Evolutionary conservation across 495 filamentous ascomycete genomes (phyloP), one percentile per base, ranked within the genome.

Genomic region (Podospora sp.): DNA sequence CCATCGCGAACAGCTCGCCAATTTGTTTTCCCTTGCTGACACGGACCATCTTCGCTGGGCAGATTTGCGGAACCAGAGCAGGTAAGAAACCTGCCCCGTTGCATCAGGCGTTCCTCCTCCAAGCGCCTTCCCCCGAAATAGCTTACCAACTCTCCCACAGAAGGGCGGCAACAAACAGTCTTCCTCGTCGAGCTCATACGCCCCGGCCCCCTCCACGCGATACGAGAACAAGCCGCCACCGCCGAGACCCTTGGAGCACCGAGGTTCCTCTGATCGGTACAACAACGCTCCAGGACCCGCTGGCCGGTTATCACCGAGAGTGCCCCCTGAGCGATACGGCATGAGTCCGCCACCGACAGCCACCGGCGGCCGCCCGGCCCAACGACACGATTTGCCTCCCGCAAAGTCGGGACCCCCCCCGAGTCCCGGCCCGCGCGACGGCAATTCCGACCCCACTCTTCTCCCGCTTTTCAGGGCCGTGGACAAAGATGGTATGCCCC

Each of bases 51-150:
- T 35, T 52, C 35, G 6, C 24, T 67, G 46, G 29, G 70, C 76
- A 96, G 93, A 70, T 95, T 97, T 75, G 94, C 93, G 70, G 95
- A 99, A 75, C 95, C 95, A 51, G 95, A 99, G 73, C 90, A 91
- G 84, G 93, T 96, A 84, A 71, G 80, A 57, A 35, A 67, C 35
- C 58, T 8, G 36, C 25, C n/a, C 33, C 36, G 12, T n/a, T 57
- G 49, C 50, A 50, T 53, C 68, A 24, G 40, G 57, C 27, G 61
- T 57, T 25, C 24, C 27, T 59, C 14, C 11, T 33, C n/a, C 14
- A 18, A 11, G 27, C 22, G 7, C 36, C n/a, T n/a, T n/a, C n/a
- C n/a, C 2, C 22, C 33, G 16, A 18, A 22, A 62, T 40, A 71
- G 60, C 68, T 67, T 55, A 69, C 20, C 36, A 25, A 12, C 6